phyloP scores from a whole-genome alignment of 306 rosid genomes.

The Castanopsis chinensis region DNA sequence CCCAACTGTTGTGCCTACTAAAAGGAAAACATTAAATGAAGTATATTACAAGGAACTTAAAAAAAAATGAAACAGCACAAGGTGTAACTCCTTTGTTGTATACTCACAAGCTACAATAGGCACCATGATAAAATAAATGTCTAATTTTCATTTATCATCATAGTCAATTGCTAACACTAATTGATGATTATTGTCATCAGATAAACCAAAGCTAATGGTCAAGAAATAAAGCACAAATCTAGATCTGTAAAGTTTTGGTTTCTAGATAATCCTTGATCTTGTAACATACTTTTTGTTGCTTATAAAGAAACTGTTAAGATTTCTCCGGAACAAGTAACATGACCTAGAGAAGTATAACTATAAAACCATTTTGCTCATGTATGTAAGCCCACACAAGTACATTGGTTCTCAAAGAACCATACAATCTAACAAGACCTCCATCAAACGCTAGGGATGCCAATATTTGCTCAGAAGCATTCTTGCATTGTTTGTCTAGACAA shows the following conservation, averaged over 20 bases:
- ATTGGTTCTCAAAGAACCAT: background rate
- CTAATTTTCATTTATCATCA: background rate
- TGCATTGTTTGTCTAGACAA: background rate
- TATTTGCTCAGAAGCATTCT: background rate
- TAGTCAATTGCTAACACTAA: background rate
- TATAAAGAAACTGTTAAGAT: background rate
- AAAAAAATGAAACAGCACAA: background rate
- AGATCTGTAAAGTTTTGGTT: background rate
- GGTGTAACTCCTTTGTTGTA: background rate
- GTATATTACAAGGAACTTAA: background rate
- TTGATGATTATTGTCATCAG: background rate
- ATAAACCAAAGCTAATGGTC: background rate
- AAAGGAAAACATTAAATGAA: background rate
- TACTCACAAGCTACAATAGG: background rate
- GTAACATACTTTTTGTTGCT: background rate
- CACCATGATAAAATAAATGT: background rate
- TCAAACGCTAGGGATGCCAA: background rate
- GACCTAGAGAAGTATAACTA: background rate
- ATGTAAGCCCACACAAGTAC: background rate
- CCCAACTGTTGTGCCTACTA: conserved; percentile 1
- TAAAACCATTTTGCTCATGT: background rate
- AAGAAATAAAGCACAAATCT: background rate
- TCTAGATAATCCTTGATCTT: background rate
- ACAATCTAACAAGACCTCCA: background rate
- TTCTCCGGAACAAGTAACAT: background rate